A percentile compares a stretch with the other conserved stretches of the same genome.
These are phyloP conservation scores for Fagus sylvatica DNA, from an alignment of 306 rosid genomes.

Conservation along the genomic window DNA sequence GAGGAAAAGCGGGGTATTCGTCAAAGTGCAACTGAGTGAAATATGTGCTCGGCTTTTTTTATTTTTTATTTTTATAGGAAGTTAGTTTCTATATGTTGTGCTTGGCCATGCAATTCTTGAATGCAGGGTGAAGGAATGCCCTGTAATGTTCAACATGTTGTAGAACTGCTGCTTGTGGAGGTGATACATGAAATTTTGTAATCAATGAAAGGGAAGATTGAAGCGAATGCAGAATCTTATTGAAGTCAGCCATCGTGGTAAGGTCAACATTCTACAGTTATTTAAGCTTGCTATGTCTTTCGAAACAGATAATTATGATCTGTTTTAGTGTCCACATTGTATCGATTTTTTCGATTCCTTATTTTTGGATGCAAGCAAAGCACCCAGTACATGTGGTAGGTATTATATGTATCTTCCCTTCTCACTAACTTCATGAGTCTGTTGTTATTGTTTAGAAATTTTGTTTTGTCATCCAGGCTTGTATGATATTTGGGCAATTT, in stretches of 20 bases:
- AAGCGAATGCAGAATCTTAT: conserved; percentile 22
- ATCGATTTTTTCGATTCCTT: conserved; percentile 45
- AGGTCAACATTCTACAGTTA: conserved; percentile 24
- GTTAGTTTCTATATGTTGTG: conserved; percentile 17
- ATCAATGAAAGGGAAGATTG: conserved; percentile 19
- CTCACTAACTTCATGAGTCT: neutral
- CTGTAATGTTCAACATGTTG: conserved; percentile 30
- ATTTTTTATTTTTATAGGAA: neutral
- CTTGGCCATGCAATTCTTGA: conserved; percentile 27
- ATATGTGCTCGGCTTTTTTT: conserved; percentile 10
- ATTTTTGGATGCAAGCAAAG: conserved; percentile 46
- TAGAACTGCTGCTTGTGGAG: conserved; percentile 32
- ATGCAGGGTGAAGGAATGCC: conserved; percentile 32
- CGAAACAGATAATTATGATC: conserved; percentile 33
- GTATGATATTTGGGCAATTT: neutral
- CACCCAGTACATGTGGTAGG: conserved; percentile 27
- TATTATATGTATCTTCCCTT: neutral
- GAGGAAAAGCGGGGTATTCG: conserved; percentile 55
- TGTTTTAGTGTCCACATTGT: conserved; percentile 36
- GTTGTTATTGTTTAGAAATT: neutral
- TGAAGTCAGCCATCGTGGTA: conserved; percentile 16
- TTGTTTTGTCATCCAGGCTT: neutral
- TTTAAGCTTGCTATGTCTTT: conserved; percentile 13
- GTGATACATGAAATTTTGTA: conserved; percentile 24
- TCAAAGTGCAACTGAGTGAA: conserved; percentile 34